Evolutionary conservation across 2,329 filamentous ascomycete species (phyloP).

Genomic region (Neonectria punicea): DNA sequence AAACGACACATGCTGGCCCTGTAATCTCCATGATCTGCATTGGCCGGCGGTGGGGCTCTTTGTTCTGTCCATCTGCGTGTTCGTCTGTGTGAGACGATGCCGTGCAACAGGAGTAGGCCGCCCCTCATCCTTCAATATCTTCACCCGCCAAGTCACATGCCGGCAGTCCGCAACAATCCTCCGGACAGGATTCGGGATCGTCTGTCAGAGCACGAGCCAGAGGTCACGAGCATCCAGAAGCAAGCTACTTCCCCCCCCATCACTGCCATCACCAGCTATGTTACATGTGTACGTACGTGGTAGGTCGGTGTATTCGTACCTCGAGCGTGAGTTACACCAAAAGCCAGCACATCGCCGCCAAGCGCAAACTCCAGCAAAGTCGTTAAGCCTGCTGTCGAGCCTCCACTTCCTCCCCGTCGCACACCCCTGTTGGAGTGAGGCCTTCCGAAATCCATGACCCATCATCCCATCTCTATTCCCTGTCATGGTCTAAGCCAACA

Average conservation of each 20-base stretch:
- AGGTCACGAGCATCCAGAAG: conserved; percentile 1
- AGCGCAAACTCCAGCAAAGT: conserved; percentile 5
- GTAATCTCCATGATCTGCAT: conserved; percentile 39
- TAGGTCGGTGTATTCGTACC: conserved; percentile 6
- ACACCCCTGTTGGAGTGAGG: conserved; percentile 1
- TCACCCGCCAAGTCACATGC: neutral
- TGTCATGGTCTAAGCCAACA: conserved; percentile 6
- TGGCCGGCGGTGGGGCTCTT: conserved; percentile 10
- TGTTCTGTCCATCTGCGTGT: conserved; percentile 11
- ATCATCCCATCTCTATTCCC: conserved; percentile 17
- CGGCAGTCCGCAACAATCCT: conserved; percentile 2
- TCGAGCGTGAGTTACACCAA: conserved; percentile 8
- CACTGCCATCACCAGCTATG: neutral
- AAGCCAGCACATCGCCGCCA: conserved; percentile 15
- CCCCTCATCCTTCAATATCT: conserved; percentile 12
- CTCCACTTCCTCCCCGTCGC: neutral
- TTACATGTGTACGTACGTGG: neutral
- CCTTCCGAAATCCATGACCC: neutral
- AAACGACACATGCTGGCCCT: conserved; percentile 29
- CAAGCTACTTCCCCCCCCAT: neutral
- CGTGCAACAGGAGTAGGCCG: conserved; percentile 13
- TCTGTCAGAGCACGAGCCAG: neutral
- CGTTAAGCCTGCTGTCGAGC: neutral
- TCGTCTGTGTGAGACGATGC: conserved; percentile 27
- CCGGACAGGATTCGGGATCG: neutral